Percentiles rank a stretch among this genome's conserved stretches.
These are phyloP conservation scores for Chytriomyces sp. DNA, from an alignment of 192 early-diverging fungal species.

Conservation along the genomic window DNA sequence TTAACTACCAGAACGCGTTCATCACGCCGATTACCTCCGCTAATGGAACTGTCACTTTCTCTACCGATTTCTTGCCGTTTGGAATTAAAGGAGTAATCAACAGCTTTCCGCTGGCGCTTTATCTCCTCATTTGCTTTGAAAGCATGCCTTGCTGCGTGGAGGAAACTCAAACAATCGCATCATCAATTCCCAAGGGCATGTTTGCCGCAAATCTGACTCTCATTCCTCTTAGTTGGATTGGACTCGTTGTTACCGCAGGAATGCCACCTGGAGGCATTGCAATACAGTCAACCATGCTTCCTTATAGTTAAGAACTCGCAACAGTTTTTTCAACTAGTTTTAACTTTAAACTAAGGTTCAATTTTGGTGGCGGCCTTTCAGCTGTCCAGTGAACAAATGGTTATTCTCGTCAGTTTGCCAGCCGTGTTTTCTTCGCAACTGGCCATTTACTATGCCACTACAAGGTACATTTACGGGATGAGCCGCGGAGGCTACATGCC, in stretches of 20 bases:
- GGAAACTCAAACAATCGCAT: constrained; percentile 10
- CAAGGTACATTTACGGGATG: constrained; percentile 9
- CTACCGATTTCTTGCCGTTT: constrained; percentile 22
- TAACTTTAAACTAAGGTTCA: background rate
- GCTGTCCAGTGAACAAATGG: background rate
- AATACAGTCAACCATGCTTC: background rate
- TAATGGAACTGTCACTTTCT: background rate
- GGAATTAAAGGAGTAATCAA: constrained; percentile 20
- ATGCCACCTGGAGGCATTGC: constrained; percentile 1
- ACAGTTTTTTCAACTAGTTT: background rate
- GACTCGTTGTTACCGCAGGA: constrained; percentile 3
- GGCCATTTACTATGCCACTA: constrained; percentile 7
- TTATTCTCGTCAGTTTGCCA: constrained; percentile 5
- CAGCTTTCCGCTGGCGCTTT: constrained; percentile 10
- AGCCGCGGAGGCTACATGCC: constrained; percentile 21
- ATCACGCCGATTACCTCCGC: background rate
- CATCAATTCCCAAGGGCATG: constrained; percentile 12
- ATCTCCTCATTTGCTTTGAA: constrained; percentile 30
- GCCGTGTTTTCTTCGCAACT: background rate
- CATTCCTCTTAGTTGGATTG: constrained; percentile 9
- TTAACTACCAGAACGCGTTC: constrained; percentile 11
- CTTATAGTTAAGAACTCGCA: background rate
- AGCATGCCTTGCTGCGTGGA: constrained; percentile 26
- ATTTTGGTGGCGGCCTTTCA: background rate
- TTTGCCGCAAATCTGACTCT: constrained; percentile 8